These are phyloP conservation scores for Lantana camara DNA, from an alignment of 257 asterid species.

Conservation along the genomic window DNA sequence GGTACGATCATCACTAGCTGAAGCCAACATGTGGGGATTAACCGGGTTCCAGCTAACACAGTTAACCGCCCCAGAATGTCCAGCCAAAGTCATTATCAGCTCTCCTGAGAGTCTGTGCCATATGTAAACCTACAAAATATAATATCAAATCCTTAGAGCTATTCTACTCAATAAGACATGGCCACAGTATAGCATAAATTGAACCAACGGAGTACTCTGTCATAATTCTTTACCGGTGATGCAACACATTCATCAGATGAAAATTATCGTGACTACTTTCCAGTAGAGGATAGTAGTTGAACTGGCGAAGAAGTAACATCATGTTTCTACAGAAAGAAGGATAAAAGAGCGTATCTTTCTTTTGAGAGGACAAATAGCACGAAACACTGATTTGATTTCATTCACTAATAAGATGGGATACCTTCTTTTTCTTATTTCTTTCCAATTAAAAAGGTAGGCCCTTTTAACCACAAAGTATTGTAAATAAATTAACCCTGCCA, in stretches of 20 bases:
- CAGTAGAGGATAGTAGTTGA: too few relatives aligned
- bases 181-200: not conserved
- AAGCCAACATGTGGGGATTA: slow-evolving; percentile 79
- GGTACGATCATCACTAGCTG: slow-evolving; percentile 83
- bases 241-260: not conserved
- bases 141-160: not conserved
- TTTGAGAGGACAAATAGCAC: too few relatives aligned
- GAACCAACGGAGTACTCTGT: not conserved
- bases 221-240: not conserved
- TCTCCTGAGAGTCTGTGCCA: slow-evolving; percentile 74
- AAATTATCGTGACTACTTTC: too few relatives aligned
- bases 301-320: too few relatives aligned
- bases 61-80: slow-evolving; percentile 80
- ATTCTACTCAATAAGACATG: not conserved
- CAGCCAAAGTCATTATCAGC: slow-evolving; percentile 51
- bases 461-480: too few relatives aligned
- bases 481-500: too few relatives aligned
- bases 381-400: too few relatives aligned
- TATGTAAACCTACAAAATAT: slow-evolving; percentile 58
- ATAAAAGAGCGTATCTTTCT: too few relatives aligned
- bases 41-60: slow-evolving; percentile 82
- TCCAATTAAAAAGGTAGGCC: too few relatives aligned
- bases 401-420: too few relatives aligned
- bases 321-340: too few relatives aligned
- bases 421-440: too few relatives aligned